phyloP scores from a whole-genome alignment of 2,329 filamentous ascomycete species.

The Malbranchea cinnamomea region DNA sequence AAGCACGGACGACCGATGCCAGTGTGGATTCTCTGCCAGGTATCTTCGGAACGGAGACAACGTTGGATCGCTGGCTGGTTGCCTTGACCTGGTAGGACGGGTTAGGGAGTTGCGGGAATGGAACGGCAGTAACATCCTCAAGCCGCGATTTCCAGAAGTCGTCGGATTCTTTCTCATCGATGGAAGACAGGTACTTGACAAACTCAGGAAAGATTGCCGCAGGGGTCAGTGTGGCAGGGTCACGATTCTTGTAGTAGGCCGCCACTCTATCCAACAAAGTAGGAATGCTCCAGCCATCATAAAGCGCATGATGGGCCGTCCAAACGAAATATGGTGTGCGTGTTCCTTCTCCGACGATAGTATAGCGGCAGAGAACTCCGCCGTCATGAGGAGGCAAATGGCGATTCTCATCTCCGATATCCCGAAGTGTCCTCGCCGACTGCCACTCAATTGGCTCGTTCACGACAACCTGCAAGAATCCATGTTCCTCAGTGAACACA shows the following conservation, averaged over 20 bases:
- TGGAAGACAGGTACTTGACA: constrained; percentile 13
- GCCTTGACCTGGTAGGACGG: constrained; percentile 7
- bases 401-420: constrained; percentile 6
- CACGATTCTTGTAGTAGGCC: constrained; percentile 8
- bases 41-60: constrained; percentile 1
- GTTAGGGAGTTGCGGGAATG: constrained; percentile 9
- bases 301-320: constrained; percentile 30
- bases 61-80: constrained; percentile 4
- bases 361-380: constrained; percentile 19
- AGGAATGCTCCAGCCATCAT: constrained; percentile 23
- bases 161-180: constrained; percentile 7
- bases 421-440: constrained; percentile 6
- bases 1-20: constrained; percentile 23
- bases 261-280: constrained; percentile 10
- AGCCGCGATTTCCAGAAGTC: constrained; percentile 11
- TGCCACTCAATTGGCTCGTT: constrained; percentile 12
- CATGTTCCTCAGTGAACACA: constrained; percentile 13
- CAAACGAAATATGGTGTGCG: constrained; percentile 19
- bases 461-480: constrained; percentile 18
- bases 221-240: background rate
- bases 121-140: constrained; percentile 5
- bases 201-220: constrained; percentile 11
- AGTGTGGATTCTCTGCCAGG: constrained; percentile 9
- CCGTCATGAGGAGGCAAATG: constrained; percentile 12
- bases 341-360: constrained; percentile 8